Evolutionary conservation across 2,329 filamentous ascomycete species (phyloP), one percentile per base, ranked within the genome.

Genomic region (Sporothrix pseudoabietina): DNA sequence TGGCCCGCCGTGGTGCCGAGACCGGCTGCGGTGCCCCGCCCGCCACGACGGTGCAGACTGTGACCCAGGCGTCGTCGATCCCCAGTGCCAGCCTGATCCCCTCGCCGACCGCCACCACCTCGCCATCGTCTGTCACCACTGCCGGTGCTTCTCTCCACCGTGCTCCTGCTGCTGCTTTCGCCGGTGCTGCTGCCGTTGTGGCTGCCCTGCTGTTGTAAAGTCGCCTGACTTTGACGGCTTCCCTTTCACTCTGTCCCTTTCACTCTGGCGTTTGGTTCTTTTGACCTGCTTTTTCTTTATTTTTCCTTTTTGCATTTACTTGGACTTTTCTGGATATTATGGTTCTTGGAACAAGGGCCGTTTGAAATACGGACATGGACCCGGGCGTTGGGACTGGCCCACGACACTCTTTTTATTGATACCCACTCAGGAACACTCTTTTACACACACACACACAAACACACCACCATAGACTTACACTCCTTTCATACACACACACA

Each of bases 141-240:
- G 73, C 75, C 2, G 75, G 73, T n/a, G 74, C 74, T 0, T 59
- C 49, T 3, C 49, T 68, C 39, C 69, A 69, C 52, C n/a, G 30
- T 7, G 55, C 12, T 1, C 55, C 68, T 16, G 49, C 41, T 3
- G 41, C 44, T 9, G 72, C 74, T 1, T 63, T 44, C 0, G 63
- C 49, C n/a, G 30, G 66, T n/a, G n/a, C 69, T 6, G 75, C 57
- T 32, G 71, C 68, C 2, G 75, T 69, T 12, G 35, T 68, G 8
- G 63, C 49, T 7, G 72, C 68, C 2, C 14, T 74, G 0, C 9
- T 76, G 54, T 5, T 76, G 72, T 73, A 65, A n/a, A 52, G 41
- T 4, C 26, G 26, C 26, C 26, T 26, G 26, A 26, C 26, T 26
- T 26, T 26, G 26, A 26, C 26, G 26, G 26, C 26, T n/a, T n/a